These are phyloP conservation scores for Neonothopanus nambi DNA, from an alignment of 1,284 basidiomycete genomes.

Conservation along the genomic window DNA sequence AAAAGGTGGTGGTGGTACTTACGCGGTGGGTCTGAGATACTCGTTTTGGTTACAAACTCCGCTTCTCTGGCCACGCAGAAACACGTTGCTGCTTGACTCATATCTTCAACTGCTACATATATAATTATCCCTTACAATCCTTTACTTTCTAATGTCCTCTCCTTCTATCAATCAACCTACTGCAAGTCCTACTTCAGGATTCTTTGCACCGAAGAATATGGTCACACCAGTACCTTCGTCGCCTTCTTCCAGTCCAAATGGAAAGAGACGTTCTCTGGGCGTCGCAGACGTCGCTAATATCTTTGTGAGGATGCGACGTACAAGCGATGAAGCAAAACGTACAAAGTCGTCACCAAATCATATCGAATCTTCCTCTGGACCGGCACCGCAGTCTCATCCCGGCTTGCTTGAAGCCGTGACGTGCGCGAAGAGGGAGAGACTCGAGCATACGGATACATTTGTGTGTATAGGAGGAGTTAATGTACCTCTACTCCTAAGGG, in stretches of 20 bases:
- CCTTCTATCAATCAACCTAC: too few species aligned
- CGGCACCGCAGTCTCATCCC: conserved; percentile 51
- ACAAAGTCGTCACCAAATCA: conserved; percentile 25
- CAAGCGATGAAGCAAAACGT: conserved; percentile 20
- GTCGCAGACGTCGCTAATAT: conserved; percentile 47
- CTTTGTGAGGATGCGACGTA: conserved; percentile 50
- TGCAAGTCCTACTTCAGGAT: too few species aligned
- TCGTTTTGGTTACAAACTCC: too few species aligned
- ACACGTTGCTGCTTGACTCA: too few species aligned
- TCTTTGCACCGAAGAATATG: too few species aligned
- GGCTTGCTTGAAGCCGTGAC: conserved; percentile 36
- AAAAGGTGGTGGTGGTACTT: too few species aligned
- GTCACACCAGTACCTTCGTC: too few species aligned
- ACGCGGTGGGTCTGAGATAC: too few species aligned
- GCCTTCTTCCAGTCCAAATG: not conserved
- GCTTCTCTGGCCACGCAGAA: too few species aligned
- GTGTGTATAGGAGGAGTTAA: conserved; percentile 67
- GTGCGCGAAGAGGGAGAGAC: conserved; percentile 37
- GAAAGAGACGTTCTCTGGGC: conserved; percentile 23
- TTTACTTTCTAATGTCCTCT: too few species aligned
- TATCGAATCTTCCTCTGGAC: conserved; percentile 52
- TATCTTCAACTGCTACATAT: too few species aligned
- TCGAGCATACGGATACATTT: conserved; percentile 53
- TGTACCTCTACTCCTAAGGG: conserved; percentile 52
- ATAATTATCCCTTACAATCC: too few species aligned